phyloP scores from a whole-genome alignment of 352 stramenopile genomes.

The Phytopythium boreale region DNA sequence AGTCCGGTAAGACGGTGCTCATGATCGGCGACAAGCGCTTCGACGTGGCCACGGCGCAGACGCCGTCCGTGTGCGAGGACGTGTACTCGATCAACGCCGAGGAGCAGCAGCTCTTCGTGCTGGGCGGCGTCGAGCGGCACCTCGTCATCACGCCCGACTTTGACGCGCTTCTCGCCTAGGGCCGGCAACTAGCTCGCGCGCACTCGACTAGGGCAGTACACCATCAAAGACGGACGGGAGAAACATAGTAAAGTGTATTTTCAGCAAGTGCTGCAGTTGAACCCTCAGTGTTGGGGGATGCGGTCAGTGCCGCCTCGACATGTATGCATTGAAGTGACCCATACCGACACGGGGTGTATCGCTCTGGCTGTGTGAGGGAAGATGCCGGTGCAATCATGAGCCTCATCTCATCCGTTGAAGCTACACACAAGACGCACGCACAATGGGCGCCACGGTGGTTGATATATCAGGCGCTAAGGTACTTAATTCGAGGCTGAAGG shows the following conservation, averaged over 20 bases:
- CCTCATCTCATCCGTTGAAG: too few species aligned
- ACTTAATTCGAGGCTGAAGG: too few species aligned
- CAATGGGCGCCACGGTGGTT: too few species aligned
- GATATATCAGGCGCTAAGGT: too few species aligned
- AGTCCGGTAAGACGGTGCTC: slow-evolving; percentile 82
- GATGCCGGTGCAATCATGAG: too few species aligned
- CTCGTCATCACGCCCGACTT: slow-evolving; percentile 87
- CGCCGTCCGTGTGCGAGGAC: slow-evolving; percentile 80
- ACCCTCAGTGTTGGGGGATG: too few species aligned
- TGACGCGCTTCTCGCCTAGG: slow-evolving; percentile 71
- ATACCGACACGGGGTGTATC: too few species aligned
- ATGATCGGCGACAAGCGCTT: slow-evolving; percentile 88
- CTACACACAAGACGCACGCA: too few species aligned
- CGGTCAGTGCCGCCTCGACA: too few species aligned
- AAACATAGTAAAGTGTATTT: not conserved
- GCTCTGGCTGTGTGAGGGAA: too few species aligned
- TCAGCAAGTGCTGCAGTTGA: not conserved
- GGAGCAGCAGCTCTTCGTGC: slow-evolving; percentile 73
- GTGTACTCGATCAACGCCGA: slow-evolving; percentile 74
- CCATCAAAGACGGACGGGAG: too few species aligned
- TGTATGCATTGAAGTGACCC: too few species aligned
- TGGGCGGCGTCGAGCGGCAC: slow-evolving; percentile 72
- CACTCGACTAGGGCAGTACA: not conserved
- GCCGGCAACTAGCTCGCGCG: not conserved
- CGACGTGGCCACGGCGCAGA: slow-evolving; percentile 73